Conservation (phyloP, 768 basidiomycete genomes). For the Steccherinum ochraceum region DNA sequence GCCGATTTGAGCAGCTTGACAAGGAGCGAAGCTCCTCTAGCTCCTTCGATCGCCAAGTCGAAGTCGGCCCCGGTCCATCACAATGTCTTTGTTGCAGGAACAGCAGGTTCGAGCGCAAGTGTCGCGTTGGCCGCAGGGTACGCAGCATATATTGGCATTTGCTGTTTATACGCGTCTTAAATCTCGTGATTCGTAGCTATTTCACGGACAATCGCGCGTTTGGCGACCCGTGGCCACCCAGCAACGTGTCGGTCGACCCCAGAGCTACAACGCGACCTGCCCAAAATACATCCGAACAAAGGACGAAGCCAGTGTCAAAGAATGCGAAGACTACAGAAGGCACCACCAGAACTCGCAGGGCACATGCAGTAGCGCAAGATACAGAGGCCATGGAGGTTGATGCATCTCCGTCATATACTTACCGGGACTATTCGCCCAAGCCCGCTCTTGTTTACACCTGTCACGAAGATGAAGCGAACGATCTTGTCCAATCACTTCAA, state of each 20-base stretch:
- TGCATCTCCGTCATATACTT: constrained; percentile 26
- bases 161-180: not conserved
- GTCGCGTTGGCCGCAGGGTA: not conserved
- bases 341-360: not conserved
- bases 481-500: constrained; percentile 28
- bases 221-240: not conserved
- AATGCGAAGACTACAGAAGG: not conserved
- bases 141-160: not conserved
- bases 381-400: not conserved
- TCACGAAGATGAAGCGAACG: constrained; percentile 36
- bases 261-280: not conserved
- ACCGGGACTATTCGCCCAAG: constrained; percentile 24
- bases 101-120: not conserved
- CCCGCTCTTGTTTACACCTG: constrained; percentile 34
- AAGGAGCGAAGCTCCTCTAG: not conserved
- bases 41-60: not conserved
- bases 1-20: not conserved
- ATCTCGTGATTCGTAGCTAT: not conserved
- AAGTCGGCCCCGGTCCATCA: not conserved
- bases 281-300: not conserved
- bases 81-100: not conserved
- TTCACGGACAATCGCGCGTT: not conserved
- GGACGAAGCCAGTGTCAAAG: not conserved
- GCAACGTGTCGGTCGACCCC: not conserved
- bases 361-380: not conserved